These are phyloP conservation scores for Cicer arietinum DNA, from an alignment of 306 rosid species.

Conservation along the genomic window DNA sequence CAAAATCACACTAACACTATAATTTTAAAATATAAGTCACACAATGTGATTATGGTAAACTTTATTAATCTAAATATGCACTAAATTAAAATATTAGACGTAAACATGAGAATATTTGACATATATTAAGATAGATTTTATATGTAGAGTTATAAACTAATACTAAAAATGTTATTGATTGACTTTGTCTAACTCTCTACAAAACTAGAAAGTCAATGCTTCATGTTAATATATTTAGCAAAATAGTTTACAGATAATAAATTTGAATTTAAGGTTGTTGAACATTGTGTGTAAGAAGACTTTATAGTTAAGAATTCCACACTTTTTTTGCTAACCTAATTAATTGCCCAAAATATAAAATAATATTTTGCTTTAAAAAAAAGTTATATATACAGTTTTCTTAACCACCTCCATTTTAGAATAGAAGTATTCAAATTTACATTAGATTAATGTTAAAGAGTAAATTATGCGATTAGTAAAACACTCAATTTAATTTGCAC, in stretches of 20 bases:
- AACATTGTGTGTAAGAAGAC: background rate
- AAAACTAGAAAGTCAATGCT: slow-evolving; percentile 43
- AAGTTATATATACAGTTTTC: background rate
- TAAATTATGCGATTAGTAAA: slow-evolving; percentile 10
- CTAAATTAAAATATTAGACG: slow-evolving; percentile 17
- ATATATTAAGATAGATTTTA: slow-evolving; percentile 37
- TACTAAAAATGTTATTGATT: slow-evolving; percentile 1
- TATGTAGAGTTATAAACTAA: slow-evolving; percentile 24
- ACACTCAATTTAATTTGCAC: too few relatives aligned
- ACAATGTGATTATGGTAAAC: too few relatives aligned
- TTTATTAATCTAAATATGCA: too few relatives aligned
- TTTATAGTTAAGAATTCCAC: slow-evolving; percentile 11
- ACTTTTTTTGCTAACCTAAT: background rate
- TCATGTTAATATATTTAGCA: slow-evolving; percentile 15
- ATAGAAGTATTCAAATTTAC: background rate
- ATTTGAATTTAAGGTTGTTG: slow-evolving; percentile 34
- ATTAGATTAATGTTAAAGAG: background rate
- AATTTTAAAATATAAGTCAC: too few relatives aligned
- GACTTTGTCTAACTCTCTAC: slow-evolving; percentile 5
- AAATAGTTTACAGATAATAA: slow-evolving; percentile 48
- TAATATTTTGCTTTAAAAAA: background rate
- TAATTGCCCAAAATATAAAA: background rate
- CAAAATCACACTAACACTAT: too few relatives aligned
- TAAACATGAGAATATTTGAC: slow-evolving; percentile 17
- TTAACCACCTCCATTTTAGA: background rate